A percentile compares a stretch with the other conserved stretches of the same genome.
Conservation (phyloP, 2,329 filamentous ascomycete genomes). For the Fonsecaea monophora region DNA sequence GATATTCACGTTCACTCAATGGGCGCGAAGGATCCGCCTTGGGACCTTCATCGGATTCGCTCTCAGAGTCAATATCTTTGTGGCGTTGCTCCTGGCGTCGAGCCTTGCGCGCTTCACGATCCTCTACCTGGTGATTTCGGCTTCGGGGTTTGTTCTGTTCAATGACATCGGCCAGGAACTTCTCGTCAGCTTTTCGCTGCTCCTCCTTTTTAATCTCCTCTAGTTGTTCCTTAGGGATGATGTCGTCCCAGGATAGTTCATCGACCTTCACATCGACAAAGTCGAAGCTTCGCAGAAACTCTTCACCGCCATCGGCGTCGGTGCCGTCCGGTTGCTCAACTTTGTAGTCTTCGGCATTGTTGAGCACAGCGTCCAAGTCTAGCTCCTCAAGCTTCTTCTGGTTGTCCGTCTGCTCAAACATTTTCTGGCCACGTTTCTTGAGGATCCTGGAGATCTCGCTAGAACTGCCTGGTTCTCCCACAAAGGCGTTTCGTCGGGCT, state of each 20-base stretch:
- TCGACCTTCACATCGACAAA: slow-evolving; percentile 97
- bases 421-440: slow-evolving; percentile 97
- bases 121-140: slow-evolving; percentile 63
- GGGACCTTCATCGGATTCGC: slow-evolving; percentile 70
- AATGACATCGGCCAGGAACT: slow-evolving; percentile 79
- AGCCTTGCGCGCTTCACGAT: slow-evolving; percentile 68
- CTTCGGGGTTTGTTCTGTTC: slow-evolving; percentile 85
- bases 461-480: slow-evolving; percentile 82
- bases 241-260: slow-evolving; percentile 95
- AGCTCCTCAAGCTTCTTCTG: slow-evolving; percentile 96
- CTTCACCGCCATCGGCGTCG: slow-evolving; percentile 93
- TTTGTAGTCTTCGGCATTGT: slow-evolving; percentile 95
- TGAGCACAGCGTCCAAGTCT: slow-evolving; percentile 95
- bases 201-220: slow-evolving; percentile 90
- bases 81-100: slow-evolving; percentile 73
- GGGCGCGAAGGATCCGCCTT: slow-evolving; percentile 83
- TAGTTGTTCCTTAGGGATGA: slow-evolving; percentile 92
- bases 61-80: slow-evolving; percentile 71
- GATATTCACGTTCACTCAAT: slow-evolving; percentile 88
- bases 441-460: slow-evolving; percentile 96
- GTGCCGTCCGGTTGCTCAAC: slow-evolving; percentile 94
- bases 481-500: slow-evolving; percentile 62
- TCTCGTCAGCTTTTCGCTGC: slow-evolving; percentile 80
- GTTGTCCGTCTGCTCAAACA: slow-evolving; percentile 97
- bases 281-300: slow-evolving; percentile 87